A percentile compares a stretch with the other conserved stretches of the same genome.
Evolutionary conservation across 768 basidiomycete species (phyloP).

Genomic region (Kondoa malvinella): DNA sequence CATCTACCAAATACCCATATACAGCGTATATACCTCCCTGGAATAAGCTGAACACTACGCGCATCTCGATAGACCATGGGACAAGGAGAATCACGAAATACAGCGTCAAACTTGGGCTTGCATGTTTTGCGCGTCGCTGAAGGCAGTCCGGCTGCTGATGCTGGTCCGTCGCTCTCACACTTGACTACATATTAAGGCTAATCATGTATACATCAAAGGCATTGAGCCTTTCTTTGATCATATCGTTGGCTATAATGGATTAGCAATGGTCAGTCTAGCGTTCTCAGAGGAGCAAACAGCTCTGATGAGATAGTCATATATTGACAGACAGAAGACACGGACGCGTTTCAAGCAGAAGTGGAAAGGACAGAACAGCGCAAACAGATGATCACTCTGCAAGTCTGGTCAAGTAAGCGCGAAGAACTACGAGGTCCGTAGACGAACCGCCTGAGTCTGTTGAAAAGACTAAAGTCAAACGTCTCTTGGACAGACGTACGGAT

Average conservation of each 20-base stretch:
- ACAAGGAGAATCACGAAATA: slow-evolving; percentile 15
- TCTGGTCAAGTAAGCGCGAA: slow-evolving; percentile 26
- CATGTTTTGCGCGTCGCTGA: slow-evolving; percentile 13
- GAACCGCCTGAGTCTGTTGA: neutral
- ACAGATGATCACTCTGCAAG: slow-evolving; percentile 19
- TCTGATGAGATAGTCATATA: neutral
- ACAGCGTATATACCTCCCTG: too few species aligned
- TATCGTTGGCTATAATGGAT: slow-evolving; percentile 71
- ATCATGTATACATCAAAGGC: slow-evolving; percentile 27
- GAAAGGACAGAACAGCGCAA: slow-evolving; percentile 17
- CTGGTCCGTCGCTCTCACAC: slow-evolving; percentile 26
- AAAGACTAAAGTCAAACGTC: neutral
- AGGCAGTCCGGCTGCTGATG: slow-evolving; percentile 63
- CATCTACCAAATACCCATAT: too few species aligned
- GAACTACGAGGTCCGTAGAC: slow-evolving; percentile 20
- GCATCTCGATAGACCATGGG: slow-evolving; percentile 13
- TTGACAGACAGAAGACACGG: slow-evolving; percentile 23
- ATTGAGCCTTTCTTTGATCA: slow-evolving; percentile 95
- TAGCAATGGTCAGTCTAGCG: slow-evolving; percentile 9
- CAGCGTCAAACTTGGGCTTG: slow-evolving; percentile 11
- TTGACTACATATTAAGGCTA: neutral
- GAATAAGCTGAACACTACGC: too few species aligned
- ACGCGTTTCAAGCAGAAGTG: slow-evolving; percentile 17
- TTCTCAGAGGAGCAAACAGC: too few species aligned
- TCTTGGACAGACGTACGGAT: slow-evolving; percentile 54